Base-by-base conservation (phyloP, 495 filamentous ascomycete species). In the Tirmania nivea region DNA sequence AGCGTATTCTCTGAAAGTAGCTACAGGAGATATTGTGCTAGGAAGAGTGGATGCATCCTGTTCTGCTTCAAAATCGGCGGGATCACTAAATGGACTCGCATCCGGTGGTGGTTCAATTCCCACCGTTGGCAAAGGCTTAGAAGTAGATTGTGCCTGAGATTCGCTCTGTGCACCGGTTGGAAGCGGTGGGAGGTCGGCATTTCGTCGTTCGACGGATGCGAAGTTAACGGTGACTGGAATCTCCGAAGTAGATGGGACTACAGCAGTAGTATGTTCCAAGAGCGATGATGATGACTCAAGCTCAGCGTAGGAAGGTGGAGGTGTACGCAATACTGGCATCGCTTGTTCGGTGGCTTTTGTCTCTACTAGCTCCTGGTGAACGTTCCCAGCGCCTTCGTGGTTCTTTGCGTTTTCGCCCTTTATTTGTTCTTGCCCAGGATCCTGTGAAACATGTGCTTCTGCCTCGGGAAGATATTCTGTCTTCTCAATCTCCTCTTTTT, bases 1-100 rank as follows among this genome's bases (percentile, higher is more conserved):
- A 19, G 60, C 59, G 37, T 64, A 64, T 52, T 64, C 62, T 36
- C 53, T 59, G 47, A 64, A 61, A 20, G 59, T 64, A 10, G 61
- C 60, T 31, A 7, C 25, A 31, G 25, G 25, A 31, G 25, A 31
- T 31, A 3, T 25, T 25, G 25, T 1, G 25, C 25, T 31, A 19
- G 39, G 39, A 14, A 14, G 12, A 19, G 9, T 19, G 14, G 39
- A 14, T 14, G 12, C 3, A 8, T 14, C 17, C 14, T 14, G 14
- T 0, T 45, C 14, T 19, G 12, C 14, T 45, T 45, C 39, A 14
- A 14, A 14, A 3, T 2, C 14, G 12, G 39, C 17, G 12, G 39
- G 39, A 19, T 45, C 39, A 45, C 39, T 45, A 19, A 45, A 45
- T 45, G 39, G 39, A 19, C 39, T 45, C 39, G 1, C 4, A 6